Percentiles rank a stretch among this genome's conserved stretches.
These are phyloP conservation scores for Shiraia sp. DNA, from an alignment of 2,329 filamentous ascomycete genomes.

Conservation along the genomic window DNA sequence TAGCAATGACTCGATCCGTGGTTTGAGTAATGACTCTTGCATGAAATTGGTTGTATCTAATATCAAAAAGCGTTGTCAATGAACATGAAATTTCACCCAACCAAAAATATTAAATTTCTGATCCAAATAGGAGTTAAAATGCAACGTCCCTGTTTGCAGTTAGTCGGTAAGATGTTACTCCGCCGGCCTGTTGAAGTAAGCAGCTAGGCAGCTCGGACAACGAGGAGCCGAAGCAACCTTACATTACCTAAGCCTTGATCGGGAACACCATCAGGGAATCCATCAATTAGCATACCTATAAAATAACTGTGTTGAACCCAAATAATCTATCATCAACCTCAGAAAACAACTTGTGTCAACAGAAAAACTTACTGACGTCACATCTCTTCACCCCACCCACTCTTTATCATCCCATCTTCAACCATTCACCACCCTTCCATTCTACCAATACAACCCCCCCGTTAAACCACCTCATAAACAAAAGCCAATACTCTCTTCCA, in stretches of 20 bases:
- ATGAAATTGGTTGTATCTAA: no score
- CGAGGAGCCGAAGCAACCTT: slow-evolving; percentile 9
- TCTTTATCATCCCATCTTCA: no score
- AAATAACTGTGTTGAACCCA: no score
- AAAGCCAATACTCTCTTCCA: slow-evolving; percentile 4
- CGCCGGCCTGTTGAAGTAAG: slow-evolving; percentile 5
- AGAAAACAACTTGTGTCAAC: no score
- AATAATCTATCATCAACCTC: slow-evolving; percentile 1
- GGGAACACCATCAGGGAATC: neutral
- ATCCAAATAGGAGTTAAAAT: neutral
- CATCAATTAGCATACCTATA: no score
- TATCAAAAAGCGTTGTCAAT: neutral
- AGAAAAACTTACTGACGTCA: no score
- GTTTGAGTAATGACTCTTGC: slow-evolving; percentile 22
- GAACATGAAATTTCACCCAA: neutral
- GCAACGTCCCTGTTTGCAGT: neutral
- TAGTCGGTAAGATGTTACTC: neutral
- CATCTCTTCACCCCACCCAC: no score
- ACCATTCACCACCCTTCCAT: neutral
- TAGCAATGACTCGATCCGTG: slow-evolving; percentile 32
- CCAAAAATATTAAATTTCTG: neutral
- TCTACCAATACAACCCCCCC: neutral
- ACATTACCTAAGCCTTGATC: neutral
- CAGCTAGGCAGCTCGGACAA: slow-evolving; percentile 4
- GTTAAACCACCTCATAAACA: neutral